Conservation (phyloP, 192 early-diverging fungal species). For the Phycomyces nitens region DNA sequence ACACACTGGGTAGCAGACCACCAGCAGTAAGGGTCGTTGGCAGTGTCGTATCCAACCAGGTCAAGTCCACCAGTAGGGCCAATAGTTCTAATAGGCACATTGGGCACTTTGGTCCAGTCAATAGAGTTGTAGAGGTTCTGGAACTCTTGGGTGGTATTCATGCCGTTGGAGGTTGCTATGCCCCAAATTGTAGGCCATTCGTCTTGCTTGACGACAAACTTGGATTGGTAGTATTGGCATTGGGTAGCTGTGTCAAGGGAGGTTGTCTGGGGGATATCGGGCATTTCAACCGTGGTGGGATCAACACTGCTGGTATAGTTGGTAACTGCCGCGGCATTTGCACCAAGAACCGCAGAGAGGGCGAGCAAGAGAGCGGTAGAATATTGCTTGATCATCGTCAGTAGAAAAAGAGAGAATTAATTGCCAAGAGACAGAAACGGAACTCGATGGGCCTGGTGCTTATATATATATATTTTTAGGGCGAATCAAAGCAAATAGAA, state of each 20-base stretch:
- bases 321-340: constrained; percentile 1
- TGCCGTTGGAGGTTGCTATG: constrained; percentile 31
- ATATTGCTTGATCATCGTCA: constrained; percentile 3
- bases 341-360: not conserved
- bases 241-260: constrained; percentile 21
- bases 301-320: constrained; percentile 20
- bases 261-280: constrained; percentile 31
- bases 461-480: not conserved
- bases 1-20: constrained; percentile 47
- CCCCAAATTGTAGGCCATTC: constrained; percentile 33
- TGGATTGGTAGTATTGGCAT: constrained; percentile 21
- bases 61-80: constrained; percentile 32
- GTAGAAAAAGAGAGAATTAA: not conserved
- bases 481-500: not conserved
- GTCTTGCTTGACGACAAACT: constrained; percentile 6
- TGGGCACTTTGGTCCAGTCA: constrained; percentile 39
- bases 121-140: constrained; percentile 41
- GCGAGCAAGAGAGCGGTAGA: not conserved
- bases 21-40: constrained; percentile 38
- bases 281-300: constrained; percentile 31
- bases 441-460: constrained; percentile 1
- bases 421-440: not conserved
- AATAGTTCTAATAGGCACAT: constrained; percentile 18
- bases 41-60: constrained; percentile 15
- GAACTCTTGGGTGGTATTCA: constrained; percentile 40